A percentile compares a stretch with the other conserved stretches of the same genome.
phyloP scores from a whole-genome alignment of 2,329 filamentous ascomycete genomes.

The Microsporum canis region DNA sequence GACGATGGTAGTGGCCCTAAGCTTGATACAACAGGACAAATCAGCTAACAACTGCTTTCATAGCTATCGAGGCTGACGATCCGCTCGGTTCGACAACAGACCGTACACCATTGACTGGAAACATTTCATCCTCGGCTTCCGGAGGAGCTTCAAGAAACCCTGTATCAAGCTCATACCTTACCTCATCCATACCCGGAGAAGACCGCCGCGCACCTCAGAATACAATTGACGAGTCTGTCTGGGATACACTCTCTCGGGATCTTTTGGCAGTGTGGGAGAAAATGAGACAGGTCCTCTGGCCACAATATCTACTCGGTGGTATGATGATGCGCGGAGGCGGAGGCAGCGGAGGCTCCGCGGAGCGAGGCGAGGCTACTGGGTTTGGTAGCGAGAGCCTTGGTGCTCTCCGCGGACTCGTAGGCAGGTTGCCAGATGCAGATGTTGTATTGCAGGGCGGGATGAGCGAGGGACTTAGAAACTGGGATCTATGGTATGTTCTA shows the following conservation, averaged over 20 bases:
- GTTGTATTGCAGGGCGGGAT: conserved; percentile 57
- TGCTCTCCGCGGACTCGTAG: conserved; percentile 45
- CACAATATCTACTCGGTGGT: conserved; percentile 75
- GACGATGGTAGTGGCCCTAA: conserved; percentile 46
- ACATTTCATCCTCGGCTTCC: conserved; percentile 44
- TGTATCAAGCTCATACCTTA: conserved; percentile 70
- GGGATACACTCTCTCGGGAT: conserved; percentile 91
- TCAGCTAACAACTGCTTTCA: not conserved
- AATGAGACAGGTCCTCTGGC: conserved; percentile 93
- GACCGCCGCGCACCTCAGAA: conserved; percentile 80
- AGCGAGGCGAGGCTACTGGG: conserved; percentile 42
- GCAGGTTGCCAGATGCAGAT: conserved; percentile 58
- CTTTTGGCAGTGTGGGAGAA: conserved; percentile 92
- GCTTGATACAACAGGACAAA: not conserved
- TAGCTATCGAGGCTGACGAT: conserved; percentile 82
- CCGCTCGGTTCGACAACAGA: conserved; percentile 59
- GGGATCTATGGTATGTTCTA: conserved; percentile 69
- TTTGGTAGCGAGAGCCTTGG: conserved; percentile 33
- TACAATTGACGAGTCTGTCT: conserved; percentile 94
- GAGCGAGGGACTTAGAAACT: conserved; percentile 84
- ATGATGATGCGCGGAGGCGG: conserved; percentile 49
- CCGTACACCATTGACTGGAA: conserved; percentile 70
- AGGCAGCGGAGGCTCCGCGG: conserved; percentile 42
- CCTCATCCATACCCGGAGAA: conserved; percentile 80
- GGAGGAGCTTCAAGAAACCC: conserved; percentile 5